Evolutionary conservation across 768 basidiomycete genomes (phyloP).

Genomic region (Phanerochaete sordida): DNA sequence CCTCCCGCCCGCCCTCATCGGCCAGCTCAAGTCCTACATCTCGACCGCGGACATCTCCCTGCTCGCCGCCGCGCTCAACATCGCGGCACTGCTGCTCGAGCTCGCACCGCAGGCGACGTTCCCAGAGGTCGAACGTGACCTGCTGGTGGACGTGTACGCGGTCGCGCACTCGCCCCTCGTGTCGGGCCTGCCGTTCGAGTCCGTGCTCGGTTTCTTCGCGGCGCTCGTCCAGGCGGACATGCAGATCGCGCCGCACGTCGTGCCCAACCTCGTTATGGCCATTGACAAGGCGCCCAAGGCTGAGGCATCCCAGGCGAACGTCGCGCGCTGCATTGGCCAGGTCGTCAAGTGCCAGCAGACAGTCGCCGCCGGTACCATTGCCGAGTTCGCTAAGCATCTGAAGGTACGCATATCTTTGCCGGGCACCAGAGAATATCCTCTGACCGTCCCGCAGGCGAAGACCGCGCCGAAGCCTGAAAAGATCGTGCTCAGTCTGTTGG

Average conservation of each 20-base stretch:
- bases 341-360: constrained; percentile 69
- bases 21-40: constrained; percentile 74
- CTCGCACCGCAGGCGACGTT: constrained; percentile 64
- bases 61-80: constrained; percentile 66
- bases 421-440: constrained; percentile 9
- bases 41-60: constrained; percentile 74
- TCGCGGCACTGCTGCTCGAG: constrained; percentile 66
- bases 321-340: constrained; percentile 82
- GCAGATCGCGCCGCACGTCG: constrained; percentile 78
- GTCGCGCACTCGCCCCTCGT: constrained; percentile 79
- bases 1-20: constrained; percentile 60
- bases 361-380: constrained; percentile 79
- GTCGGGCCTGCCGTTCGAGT: constrained; percentile 74
- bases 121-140: constrained; percentile 71
- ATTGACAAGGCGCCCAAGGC: constrained; percentile 61
- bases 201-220: constrained; percentile 77
- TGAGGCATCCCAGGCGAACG: constrained; percentile 59
- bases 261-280: constrained; percentile 67
- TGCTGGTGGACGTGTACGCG: constrained; percentile 60
- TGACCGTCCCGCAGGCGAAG: constrained; percentile 7
- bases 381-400: constrained; percentile 78
- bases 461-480: constrained; percentile 65
- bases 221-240: constrained; percentile 80
- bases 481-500: constrained; percentile 79
- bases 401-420: constrained; percentile 43